Evolutionary conservation across 2,329 filamentous ascomycete species (phyloP).

Genomic region (Aureobasidium sp.): DNA sequence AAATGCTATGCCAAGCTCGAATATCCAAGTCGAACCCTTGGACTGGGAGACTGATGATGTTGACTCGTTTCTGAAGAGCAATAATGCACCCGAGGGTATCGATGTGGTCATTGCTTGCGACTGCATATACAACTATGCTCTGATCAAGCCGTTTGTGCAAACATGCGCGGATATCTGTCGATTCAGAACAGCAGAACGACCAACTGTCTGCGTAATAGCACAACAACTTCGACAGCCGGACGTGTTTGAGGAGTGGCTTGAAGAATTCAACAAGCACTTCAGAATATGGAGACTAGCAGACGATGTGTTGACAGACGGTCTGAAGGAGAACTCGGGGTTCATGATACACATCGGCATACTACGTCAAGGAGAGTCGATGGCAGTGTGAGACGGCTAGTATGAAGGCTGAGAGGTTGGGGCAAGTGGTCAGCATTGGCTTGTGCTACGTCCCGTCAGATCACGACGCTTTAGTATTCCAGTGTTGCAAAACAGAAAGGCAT

Average conservation of each 20-base stretch:
- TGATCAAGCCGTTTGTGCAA: constrained; percentile 74
- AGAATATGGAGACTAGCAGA: constrained; percentile 70
- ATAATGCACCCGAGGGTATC: constrained; percentile 34
- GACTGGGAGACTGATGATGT: constrained; percentile 72
- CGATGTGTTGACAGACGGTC: constrained; percentile 48
- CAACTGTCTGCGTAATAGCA: constrained; percentile 72
- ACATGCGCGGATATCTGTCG: constrained; percentile 70
- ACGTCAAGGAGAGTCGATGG: background rate
- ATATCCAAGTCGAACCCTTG: constrained; percentile 35
- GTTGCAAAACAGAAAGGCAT: background rate
- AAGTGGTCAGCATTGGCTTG: constrained; percentile 1
- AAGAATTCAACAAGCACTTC: constrained; percentile 60
- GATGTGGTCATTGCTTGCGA: constrained; percentile 72
- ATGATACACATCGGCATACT: constrained; percentile 73
- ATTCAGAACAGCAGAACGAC: constrained; percentile 40
- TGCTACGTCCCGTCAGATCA: constrained; percentile 3
- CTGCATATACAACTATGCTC: constrained; percentile 88
- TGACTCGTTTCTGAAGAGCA: constrained; percentile 41
- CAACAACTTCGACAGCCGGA: constrained; percentile 83
- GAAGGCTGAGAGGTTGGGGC: background rate
- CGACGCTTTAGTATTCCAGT: background rate
- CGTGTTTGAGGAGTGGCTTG: constrained; percentile 78
- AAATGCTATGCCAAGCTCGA: background rate
- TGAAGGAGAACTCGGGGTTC: constrained; percentile 65
- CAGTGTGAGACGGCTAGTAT: background rate